A percentile compares a stretch with the other conserved stretches of the same genome.
Conservation (phyloP, 495 filamentous ascomycete species). For the Neurospora africana region DNA sequence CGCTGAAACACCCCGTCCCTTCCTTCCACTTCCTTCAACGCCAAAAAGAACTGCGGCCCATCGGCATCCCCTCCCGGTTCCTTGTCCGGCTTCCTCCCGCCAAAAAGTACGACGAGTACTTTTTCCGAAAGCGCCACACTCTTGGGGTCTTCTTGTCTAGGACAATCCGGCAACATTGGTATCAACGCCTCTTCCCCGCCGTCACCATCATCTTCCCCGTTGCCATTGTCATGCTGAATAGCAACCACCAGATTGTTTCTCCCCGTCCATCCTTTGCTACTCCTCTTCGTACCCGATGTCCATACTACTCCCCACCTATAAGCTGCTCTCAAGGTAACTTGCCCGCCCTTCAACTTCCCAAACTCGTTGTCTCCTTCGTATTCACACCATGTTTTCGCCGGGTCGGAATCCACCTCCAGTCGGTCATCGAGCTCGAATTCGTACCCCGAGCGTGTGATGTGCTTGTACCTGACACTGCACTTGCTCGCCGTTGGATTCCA, state of each 20-base stretch:
- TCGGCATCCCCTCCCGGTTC: not conserved
- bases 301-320: constrained; percentile 2
- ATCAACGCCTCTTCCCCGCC: not conserved
- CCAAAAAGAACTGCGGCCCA: constrained; percentile 6
- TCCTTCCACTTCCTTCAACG: constrained; percentile 3
- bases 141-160: constrained; percentile 1
- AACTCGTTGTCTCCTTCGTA: constrained; percentile 5
- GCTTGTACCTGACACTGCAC: constrained; percentile 7
- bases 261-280: not conserved
- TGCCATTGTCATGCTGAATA: not conserved
- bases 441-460: constrained; percentile 2
- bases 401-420: constrained; percentile 1
- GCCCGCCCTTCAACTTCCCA: not conserved
- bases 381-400: constrained; percentile 4
- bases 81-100: not conserved
- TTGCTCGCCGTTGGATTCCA: not conserved
- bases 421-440: not conserved
- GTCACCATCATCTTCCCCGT: not conserved
- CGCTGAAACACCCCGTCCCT: not conserved
- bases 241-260: not conserved
- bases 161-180: constrained; percentile 5
- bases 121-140: constrained; percentile 1
- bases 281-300: not conserved
- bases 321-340: constrained; percentile 1
- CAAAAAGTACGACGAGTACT: constrained; percentile 6